These are phyloP conservation scores for Zygosaccharomyces sapae DNA, from an alignment of 1,139 yeast genomes.

Conservation along the genomic window DNA sequence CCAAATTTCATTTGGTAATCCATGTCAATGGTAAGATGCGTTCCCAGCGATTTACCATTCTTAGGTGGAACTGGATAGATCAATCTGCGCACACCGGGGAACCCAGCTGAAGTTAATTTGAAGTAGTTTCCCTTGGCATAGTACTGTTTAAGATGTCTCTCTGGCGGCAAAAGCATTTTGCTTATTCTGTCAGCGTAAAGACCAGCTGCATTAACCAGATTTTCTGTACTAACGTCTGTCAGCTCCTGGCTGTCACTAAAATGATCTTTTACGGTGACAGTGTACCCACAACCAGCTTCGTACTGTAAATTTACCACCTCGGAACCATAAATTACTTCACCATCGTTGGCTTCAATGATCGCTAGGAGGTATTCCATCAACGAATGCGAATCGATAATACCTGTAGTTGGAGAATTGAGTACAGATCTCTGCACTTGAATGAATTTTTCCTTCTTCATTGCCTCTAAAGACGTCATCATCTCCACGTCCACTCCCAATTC, in stretches of 20 bases:
- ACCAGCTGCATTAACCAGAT: slow-evolving; percentile 75
- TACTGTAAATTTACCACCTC: slow-evolving; percentile 46
- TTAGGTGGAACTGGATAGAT: slow-evolving; percentile 79
- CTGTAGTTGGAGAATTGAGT: slow-evolving; percentile 77
- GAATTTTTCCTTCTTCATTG: slow-evolving; percentile 56
- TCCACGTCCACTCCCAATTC: slow-evolving; percentile 56
- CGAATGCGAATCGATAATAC: slow-evolving; percentile 80
- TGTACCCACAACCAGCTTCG: slow-evolving; percentile 29
- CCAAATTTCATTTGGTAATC: slow-evolving; percentile 82
- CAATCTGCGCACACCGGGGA: slow-evolving; percentile 40
- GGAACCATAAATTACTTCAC: slow-evolving; percentile 61
- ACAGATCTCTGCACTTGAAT: slow-evolving; percentile 59
- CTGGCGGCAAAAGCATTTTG: slow-evolving; percentile 63
- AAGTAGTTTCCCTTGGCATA: slow-evolving; percentile 87
- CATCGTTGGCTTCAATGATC: slow-evolving; percentile 48
- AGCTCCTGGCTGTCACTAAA: slow-evolving; percentile 33
- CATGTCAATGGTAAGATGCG: slow-evolving; percentile 78
- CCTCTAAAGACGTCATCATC: slow-evolving; percentile 46
- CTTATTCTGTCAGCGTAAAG: slow-evolving; percentile 64
- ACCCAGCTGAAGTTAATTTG: slow-evolving; percentile 33
- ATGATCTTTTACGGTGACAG: slow-evolving; percentile 37
- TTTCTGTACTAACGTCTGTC: slow-evolving; percentile 49
- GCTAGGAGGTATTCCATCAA: slow-evolving; percentile 57
- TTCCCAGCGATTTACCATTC: slow-evolving; percentile 73
- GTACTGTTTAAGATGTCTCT: slow-evolving; percentile 52